Conservation (phyloP, 352 stramenopile species). For the Phytophthora capsici region DNA sequence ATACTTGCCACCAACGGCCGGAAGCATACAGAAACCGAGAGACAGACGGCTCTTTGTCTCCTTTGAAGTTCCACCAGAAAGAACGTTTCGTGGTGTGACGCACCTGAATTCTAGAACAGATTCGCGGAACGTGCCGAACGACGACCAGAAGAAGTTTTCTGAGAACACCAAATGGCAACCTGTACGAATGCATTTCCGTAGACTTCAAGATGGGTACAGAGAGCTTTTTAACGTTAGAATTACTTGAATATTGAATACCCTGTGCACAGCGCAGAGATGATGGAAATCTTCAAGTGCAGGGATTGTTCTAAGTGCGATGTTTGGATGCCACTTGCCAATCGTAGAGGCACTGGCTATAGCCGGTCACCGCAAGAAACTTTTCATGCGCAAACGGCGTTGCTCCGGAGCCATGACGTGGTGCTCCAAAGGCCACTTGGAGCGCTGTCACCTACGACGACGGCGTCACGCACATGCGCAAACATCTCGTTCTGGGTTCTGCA, state of each 20-base stretch:
- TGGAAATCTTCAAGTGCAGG: not conserved
- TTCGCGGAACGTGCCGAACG: constrained; percentile 2
- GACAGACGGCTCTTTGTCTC: constrained; percentile 13
- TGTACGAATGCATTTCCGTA: not conserved
- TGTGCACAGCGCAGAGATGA: not conserved
- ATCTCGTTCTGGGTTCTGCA: not conserved
- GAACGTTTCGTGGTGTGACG: constrained; percentile 19
- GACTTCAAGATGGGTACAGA: not conserved
- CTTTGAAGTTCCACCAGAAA: constrained; percentile 22
- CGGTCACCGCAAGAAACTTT: constrained; percentile 15
- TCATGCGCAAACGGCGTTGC: constrained; percentile 3
- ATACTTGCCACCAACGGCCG: not conserved
- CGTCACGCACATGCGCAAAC: constrained; percentile 24
- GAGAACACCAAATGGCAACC: not conserved
- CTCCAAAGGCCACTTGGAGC: not conserved
- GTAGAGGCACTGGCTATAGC: constrained; percentile 5
- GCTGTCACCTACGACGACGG: constrained; percentile 6
- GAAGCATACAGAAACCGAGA: constrained; percentile 16
- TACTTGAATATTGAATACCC: not conserved
- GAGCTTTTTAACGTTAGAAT: too few species aligned
- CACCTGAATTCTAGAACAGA: constrained; percentile 25
- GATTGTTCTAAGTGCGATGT: not conserved
- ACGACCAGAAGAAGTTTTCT: constrained; percentile 32
- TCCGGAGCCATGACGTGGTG: constrained; percentile 10
- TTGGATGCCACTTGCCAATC: constrained; percentile 21